Evolutionary conservation across 2,329 filamentous ascomycete genomes (phyloP), one percentile per base, ranked within the genome.

Genomic region (Gaeumannomyces tritici): DNA sequence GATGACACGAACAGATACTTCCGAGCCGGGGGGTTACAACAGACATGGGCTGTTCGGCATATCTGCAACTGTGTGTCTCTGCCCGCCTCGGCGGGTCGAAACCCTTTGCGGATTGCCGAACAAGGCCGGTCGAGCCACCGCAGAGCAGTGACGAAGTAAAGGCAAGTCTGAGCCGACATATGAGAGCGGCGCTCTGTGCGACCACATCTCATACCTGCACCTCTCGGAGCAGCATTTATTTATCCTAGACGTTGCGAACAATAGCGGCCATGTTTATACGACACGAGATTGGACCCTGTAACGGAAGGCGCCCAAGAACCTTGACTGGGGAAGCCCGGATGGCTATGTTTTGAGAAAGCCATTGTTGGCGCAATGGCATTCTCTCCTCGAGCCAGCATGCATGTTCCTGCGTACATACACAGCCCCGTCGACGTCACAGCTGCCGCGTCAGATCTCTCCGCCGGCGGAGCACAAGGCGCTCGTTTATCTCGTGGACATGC

Each of bases 1-100:
- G 86, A 89, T 88, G 86, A 89, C 76, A 76, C 71, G 70, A 75
- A 77, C 87, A 89, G 87, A 90, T 90, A 90, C 87, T 90, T 86
- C 86, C 81, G 86, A 90, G 82, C 79, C 75, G 71, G 67, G 73
- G 67, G 65, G 62, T 55, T 66, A 67, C 65, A 65, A 66, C 62
- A 64, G 64, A 65, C 60, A 56, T 31, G 24, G 62, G 60, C 57
- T 51, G 58, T 63, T 60, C 28, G 28, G 54, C 58, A 33, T 60
- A 62, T 27, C 63, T 63, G 63, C 65, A 67, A 70, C 63, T 77
- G 80, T 75, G 82, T 66, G 80, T 85, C 85, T 83, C 76, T 68
- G 61, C 62, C 62, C 60, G 57, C 61, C 11, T 60, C 42, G 28
- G 26, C 26, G 63, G 73, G 72, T 70, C 70, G 73, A 75, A 82